Percentiles rank a stretch among this genome's conserved stretches.
Conservation (phyloP, 2,329 filamentous ascomycete species). For the Penicillium hesseltinei region DNA sequence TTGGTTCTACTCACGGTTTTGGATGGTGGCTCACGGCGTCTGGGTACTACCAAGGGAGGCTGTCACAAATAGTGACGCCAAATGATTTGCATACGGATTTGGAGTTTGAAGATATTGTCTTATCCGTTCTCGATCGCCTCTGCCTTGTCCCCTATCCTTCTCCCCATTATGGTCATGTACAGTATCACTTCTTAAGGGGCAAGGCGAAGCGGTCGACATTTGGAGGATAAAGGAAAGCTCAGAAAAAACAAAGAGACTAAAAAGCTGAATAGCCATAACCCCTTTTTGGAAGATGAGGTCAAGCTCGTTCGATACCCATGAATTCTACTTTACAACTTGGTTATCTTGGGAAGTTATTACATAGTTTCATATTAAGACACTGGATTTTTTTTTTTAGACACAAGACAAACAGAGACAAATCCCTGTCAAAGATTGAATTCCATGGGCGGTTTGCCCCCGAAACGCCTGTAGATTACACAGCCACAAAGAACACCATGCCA, state of each 20-base stretch:
- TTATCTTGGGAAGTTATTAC: slow-evolving; percentile 2
- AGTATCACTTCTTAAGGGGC: slow-evolving; percentile 17
- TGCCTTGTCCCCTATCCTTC: slow-evolving; percentile 11
- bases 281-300: slow-evolving; percentile 16
- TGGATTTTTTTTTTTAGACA: not conserved
- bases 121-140: slow-evolving; percentile 14
- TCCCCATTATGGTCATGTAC: slow-evolving; percentile 17
- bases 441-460: slow-evolving; percentile 1
- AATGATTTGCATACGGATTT: slow-evolving; percentile 31
- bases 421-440: not conserved
- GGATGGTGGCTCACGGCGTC: slow-evolving; percentile 31
- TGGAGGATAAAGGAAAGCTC: slow-evolving; percentile 1
- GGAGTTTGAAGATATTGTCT: slow-evolving; percentile 22
- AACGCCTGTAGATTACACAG: slow-evolving; percentile 12
- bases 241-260: slow-evolving; percentile 11
- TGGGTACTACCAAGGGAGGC: slow-evolving; percentile 24
- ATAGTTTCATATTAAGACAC: not conserved
- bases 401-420: not conserved
- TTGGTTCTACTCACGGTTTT: slow-evolving; percentile 19
- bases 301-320: slow-evolving; percentile 33
- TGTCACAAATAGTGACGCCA: slow-evolving; percentile 16
- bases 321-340: slow-evolving; percentile 17
- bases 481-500: slow-evolving; percentile 5
- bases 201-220: slow-evolving; percentile 2
- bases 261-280: slow-evolving; percentile 14